Evolutionary conservation across 2,329 filamentous ascomycete species (phyloP).

Genomic region (Cordyceps militaris): DNA sequence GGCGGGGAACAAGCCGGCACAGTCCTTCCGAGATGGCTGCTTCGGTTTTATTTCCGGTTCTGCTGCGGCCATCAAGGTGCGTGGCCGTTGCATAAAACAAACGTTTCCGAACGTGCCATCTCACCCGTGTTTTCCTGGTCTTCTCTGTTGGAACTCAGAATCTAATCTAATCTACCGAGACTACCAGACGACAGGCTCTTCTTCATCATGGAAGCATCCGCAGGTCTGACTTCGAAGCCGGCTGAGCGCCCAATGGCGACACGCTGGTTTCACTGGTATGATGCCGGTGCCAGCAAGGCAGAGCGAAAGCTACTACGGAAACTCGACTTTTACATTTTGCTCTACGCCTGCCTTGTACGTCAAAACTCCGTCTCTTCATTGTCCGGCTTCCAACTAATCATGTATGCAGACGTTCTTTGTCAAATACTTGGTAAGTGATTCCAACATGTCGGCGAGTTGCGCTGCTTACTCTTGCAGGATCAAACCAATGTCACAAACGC

Average conservation of each 20-base stretch:
- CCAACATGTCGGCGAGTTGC: no score
- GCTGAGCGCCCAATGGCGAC: not conserved
- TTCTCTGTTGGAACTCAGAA: not conserved
- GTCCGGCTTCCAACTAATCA: not conserved
- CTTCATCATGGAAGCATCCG: not conserved
- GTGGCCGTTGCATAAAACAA: not conserved
- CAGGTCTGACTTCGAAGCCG: not conserved
- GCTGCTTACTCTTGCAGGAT: slow-evolving; percentile 21
- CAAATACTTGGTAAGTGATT: slow-evolving; percentile 30
- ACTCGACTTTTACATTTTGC: slow-evolving; percentile 41
- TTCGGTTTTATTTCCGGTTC: not conserved
- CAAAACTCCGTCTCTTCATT: not conserved
- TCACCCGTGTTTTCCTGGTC: not conserved
- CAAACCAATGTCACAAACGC: slow-evolving; percentile 41
- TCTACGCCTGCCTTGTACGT: slow-evolving; percentile 30
- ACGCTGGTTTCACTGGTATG: slow-evolving; percentile 35
- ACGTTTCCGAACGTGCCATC: not conserved
- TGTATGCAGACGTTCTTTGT: slow-evolving; percentile 32
- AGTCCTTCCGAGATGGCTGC: not conserved
- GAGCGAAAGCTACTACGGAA: slow-evolving; percentile 42
- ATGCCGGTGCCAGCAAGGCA: slow-evolving; percentile 30
- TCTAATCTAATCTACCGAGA: not conserved
- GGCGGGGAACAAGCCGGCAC: not conserved
- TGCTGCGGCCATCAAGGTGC: slow-evolving; percentile 1
- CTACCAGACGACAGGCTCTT: not conserved